Conservation (phyloP, 2,329 filamentous ascomycete species). For the Fonsecaea pedrosoi region DNA sequence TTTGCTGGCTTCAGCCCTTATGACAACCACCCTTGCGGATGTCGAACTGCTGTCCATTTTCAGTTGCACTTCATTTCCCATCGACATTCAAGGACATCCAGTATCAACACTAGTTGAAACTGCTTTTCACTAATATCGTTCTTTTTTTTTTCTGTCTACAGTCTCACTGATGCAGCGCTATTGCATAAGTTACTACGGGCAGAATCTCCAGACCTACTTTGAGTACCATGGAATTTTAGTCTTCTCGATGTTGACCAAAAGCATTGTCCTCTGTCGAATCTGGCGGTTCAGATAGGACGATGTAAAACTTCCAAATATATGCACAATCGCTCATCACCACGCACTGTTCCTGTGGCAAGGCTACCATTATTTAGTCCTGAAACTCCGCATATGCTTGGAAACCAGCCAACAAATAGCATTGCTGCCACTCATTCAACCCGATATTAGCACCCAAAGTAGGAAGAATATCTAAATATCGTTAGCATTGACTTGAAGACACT, state of each 20-base stretch:
- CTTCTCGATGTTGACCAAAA: not conserved
- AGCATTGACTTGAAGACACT: constrained; percentile 6
- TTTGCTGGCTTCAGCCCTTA: not conserved
- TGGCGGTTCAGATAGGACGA: not conserved
- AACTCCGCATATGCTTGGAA: not conserved
- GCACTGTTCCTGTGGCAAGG: not conserved
- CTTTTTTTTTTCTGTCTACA: not conserved
- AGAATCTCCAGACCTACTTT: not conserved
- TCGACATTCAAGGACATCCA: not conserved
- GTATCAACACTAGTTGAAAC: not conserved
- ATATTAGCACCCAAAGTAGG: constrained; percentile 74
- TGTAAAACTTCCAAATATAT: not conserved
- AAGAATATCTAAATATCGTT: constrained; percentile 71
- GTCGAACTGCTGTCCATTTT: not conserved
- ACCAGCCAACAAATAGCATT: constrained; percentile 1
- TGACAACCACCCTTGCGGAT: not conserved
- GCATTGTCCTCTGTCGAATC: not conserved
- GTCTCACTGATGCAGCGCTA: not conserved
- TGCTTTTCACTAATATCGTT: not conserved
- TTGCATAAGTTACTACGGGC: not conserved
- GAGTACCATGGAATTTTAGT: not conserved
- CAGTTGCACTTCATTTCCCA: not conserved
- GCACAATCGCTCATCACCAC: not conserved
- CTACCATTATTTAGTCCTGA: not conserved
- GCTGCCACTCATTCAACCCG: constrained; percentile 38